A percentile compares a stretch with the other conserved stretches of the same genome.
Evolutionary conservation across 225 moss, liverwort and hornwort species (phyloP).

Genomic region (Antitrichia curtipendula): DNA sequence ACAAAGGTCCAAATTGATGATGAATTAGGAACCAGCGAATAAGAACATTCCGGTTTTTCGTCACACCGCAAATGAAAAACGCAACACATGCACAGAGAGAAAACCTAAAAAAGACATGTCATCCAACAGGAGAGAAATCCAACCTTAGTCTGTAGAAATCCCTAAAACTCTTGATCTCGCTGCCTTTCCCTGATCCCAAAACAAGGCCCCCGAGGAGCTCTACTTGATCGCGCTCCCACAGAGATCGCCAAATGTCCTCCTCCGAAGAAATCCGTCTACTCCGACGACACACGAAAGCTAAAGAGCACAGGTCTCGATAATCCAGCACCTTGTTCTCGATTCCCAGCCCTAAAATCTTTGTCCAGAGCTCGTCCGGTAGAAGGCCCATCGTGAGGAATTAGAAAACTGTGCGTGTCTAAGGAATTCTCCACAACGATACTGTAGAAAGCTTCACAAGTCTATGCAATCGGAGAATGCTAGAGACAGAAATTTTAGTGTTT

Average conservation of each 20-base stretch:
- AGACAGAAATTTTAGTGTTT: background rate
- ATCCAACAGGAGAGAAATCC: background rate
- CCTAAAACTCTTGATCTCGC: background rate
- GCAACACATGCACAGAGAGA: background rate
- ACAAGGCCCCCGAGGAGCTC: background rate
- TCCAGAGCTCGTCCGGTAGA: constrained; percentile 47
- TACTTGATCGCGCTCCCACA: constrained; percentile 21
- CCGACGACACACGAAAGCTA: constrained; percentile 37
- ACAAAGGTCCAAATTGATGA: background rate
- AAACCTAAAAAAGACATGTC: background rate
- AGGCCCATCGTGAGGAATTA: background rate
- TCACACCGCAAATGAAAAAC: background rate
- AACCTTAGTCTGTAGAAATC: constrained; percentile 25
- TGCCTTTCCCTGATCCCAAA: background rate
- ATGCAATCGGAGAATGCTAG: background rate
- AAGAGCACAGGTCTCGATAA: constrained; percentile 30
- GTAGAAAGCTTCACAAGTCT: background rate
- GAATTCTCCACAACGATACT: background rate
- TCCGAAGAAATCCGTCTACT: background rate
- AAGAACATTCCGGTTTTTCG: background rate
- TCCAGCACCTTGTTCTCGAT: constrained; percentile 17
- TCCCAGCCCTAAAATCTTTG: constrained; percentile 26
- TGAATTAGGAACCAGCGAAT: background rate
- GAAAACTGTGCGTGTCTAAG: background rate
- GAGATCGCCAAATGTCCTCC: constrained; percentile 18